Base-by-base conservation (phyloP, 2,329 filamentous ascomycete genomes). In the Hypomyces rosellus region DNA sequence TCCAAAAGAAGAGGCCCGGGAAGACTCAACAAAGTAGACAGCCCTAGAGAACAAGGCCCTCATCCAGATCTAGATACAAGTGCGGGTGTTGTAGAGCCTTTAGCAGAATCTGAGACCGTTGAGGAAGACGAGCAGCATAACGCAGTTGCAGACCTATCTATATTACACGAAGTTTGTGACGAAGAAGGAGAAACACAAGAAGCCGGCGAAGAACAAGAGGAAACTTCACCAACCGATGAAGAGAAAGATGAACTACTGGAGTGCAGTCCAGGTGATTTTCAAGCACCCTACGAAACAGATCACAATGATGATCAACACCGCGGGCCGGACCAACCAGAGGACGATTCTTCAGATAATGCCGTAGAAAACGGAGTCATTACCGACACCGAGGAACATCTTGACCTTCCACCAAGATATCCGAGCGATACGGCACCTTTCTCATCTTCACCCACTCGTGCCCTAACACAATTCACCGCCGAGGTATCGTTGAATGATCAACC, bases 361-460 rank as follows among this genome's bases (percentile, higher is more conserved):
- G 37, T 33, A 1, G 48, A 25, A 18, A 25, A 30, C 14, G 20
- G 39, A 16, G 33, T 22, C 33, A 36, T 34, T 30, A 38, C 33
- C 3, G n/a, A 25, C 13, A 25, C 36, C 13, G 14, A 18, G 4
- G 8, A 13, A n/a, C 5, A 12, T 7, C 9, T 41, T 18, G 25
- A 34, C 4, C 36, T 15, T 12, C n/a, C 42, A 9, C 34, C 47
- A 2, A 44, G 38, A 22, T 41, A 45, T 16, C 34, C 25, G 1
- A 45, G 16, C 9, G 40, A 42, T n/a, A 39, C 25, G 13, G 48
- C 34, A 3, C 34, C 45, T 2, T 33, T 37, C 12, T 45, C 48
- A 5, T 48, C 51, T 8, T 53, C 51, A 8, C 51, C 51, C 4
- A 53, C 48, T 8, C 34, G 48, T 18, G 38, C 41, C 8, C 18